These are phyloP conservation scores for Combretum micranthum DNA, from an alignment of 345 rosid species.

Conservation along the genomic window DNA sequence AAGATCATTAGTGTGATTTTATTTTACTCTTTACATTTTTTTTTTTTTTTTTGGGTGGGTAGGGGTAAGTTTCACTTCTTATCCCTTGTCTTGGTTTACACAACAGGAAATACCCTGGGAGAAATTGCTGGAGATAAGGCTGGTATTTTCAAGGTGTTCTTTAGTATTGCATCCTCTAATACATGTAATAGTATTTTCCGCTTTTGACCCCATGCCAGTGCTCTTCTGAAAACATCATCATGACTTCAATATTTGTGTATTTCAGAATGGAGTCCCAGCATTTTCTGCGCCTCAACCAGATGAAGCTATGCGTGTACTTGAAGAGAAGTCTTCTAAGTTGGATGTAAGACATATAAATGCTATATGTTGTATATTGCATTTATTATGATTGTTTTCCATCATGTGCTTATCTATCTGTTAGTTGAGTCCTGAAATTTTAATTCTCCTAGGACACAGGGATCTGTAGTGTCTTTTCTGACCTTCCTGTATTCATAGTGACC, in stretches of 20 bases:
- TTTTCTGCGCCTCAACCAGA: constrained; percentile 92
- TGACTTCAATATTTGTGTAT: constrained; percentile 3
- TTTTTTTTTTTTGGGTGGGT: too few relatives aligned
- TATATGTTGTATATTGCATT: too few relatives aligned
- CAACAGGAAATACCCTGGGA: constrained; percentile 83
- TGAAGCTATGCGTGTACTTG: constrained; percentile 93
- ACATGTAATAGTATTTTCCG: not conserved
- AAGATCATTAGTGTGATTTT: too few relatives aligned
- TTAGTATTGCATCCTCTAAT: constrained; percentile 1
- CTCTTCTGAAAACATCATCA: not conserved
- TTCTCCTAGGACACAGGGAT: too few relatives aligned
- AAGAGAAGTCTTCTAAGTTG: constrained; percentile 59
- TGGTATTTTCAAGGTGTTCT: constrained; percentile 87
- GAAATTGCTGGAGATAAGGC: constrained; percentile 98
- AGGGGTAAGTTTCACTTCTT: not conserved
- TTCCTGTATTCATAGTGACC: too few relatives aligned
- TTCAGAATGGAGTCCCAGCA: constrained; percentile 78
- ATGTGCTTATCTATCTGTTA: too few relatives aligned
- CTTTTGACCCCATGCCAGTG: not conserved
- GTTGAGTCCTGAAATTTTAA: too few relatives aligned
- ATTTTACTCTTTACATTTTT: too few relatives aligned
- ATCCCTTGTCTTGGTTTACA: constrained; percentile 20
- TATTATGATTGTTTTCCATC: too few relatives aligned
- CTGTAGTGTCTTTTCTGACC: too few relatives aligned
- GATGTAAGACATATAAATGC: constrained; percentile 49